Base-by-base conservation (phyloP, 331 rosid genomes). In the Phaseolus coccineus region DNA sequence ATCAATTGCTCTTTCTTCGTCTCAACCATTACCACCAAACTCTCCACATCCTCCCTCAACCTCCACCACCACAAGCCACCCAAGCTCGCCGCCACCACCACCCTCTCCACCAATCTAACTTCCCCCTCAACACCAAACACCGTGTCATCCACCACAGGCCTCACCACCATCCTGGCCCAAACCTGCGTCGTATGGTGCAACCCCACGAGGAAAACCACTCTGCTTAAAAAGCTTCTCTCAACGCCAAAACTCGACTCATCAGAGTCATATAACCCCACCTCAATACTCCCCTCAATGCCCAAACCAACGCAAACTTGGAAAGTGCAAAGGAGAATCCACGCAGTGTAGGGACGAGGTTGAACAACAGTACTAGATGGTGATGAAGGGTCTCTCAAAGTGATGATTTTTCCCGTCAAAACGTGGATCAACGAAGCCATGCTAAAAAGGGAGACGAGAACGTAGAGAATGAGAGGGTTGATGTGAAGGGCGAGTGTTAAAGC, bases 101-200 rank as follows among this genome's bases (percentile, higher is more conserved):
- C 86, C 76, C 83, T 87, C 55, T 87, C 97, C 27, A 66, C 69
- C 96, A 91, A 87, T 40, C 70, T 87, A 30, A 91, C 96, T 68
- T 84, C 57, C 56, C 86, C 80, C 10, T 7, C 66, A 5, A 27
- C 87, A 8, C 91, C 88, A 0, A 89, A 83, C 74, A 95, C 83
- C 1, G 94, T 87, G 80, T 95, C 97, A 40, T 95, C 94, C 72
- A 95, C 91, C 80, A 95, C 96, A 1, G 96, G 96, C 85, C 84
- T 91, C 76, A 95, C 99, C 85, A 89, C 99, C 63, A 79, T 53
- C 19, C 85, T 76, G 24, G 77, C 85, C 98, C 99, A 95, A 68
- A 85, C 89, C 27, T 85, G 78, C 82, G 85, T 91, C 7, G 94
- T 89, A 79, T 91, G 91, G 25, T 95, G 97, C 79, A 92, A 24